These are phyloP conservation scores for Kluyveromyces siamensis DNA, from an alignment of 805 yeast species.

Conservation along the genomic window DNA sequence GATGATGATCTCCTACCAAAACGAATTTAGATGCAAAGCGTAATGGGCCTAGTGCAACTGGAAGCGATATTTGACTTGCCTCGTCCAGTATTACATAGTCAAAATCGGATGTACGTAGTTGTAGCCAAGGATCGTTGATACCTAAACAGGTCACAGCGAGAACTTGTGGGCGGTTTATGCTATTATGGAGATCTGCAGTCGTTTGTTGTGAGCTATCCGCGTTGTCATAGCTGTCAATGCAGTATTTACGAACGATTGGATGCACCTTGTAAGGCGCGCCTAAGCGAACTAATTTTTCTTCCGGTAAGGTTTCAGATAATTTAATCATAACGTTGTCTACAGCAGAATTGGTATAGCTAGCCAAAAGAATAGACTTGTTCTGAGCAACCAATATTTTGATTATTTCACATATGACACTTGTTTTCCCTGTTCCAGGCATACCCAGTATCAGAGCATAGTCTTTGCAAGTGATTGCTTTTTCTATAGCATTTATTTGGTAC, in stretches of 20 bases:
- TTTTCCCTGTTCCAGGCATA: slow-evolving; percentile 98
- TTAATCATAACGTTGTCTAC: slow-evolving; percentile 87
- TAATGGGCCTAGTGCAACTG: slow-evolving; percentile 83
- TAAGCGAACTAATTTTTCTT: slow-evolving; percentile 46
- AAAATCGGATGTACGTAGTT: slow-evolving; percentile 40
- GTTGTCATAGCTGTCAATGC: slow-evolving; percentile 28
- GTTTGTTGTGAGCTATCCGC: slow-evolving; percentile 31
- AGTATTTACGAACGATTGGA: slow-evolving; percentile 43
- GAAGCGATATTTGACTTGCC: slow-evolving; percentile 92
- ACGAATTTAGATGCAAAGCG: slow-evolving; percentile 69
- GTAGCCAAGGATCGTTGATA: slow-evolving; percentile 29
- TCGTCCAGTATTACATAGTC: slow-evolving; percentile 95
- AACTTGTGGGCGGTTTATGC: slow-evolving; percentile 50
- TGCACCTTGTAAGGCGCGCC: slow-evolving; percentile 58
- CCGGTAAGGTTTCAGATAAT: slow-evolving; percentile 34
- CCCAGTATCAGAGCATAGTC: slow-evolving; percentile 83
- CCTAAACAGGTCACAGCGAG: slow-evolving; percentile 90
- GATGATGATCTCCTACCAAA: slow-evolving; percentile 94
- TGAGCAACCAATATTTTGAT: slow-evolving; percentile 47
- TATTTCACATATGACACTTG: slow-evolving; percentile 77
- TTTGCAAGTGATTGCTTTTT: slow-evolving; percentile 49
- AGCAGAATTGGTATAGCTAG: slow-evolving; percentile 92
- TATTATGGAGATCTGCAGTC: slow-evolving; percentile 37
- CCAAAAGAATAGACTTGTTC: slow-evolving; percentile 61
- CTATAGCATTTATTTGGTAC: slow-evolving; percentile 67